Base-by-base conservation (phyloP, 2,329 filamentous ascomycete species). In the Thelonectria rubi region DNA sequence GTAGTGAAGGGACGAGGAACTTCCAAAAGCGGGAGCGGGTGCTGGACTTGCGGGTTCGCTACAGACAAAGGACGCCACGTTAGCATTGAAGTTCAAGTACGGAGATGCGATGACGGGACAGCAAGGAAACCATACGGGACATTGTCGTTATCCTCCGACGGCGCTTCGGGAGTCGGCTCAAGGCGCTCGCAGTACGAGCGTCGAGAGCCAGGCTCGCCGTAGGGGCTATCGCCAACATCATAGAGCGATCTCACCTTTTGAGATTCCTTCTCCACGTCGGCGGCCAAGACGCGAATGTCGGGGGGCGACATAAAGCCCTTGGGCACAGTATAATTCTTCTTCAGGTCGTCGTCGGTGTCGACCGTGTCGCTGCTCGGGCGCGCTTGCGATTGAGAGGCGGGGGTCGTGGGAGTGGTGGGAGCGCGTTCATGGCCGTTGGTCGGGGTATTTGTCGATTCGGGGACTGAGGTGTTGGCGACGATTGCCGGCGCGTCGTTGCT, bases 211-310 rank as follows among this genome's bases (percentile, higher is more conserved):
- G 84, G 81, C 75, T 85, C 82, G 81, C 81, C 84, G 66, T 77
- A 78, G 76, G 82, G 75, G 76, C 75, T 76, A 73, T 84, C 84
- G 78, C 81, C 81, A 72, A 80, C 80, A 79, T 84, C 81, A 81
- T 88, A 88, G 78, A 88, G 85, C 77, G 84, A 87, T 82, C 85
- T 86, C 82, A 88, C 85, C 82, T 87, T 87, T 84, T 85, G 84
- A 79, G 85, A 88, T 79, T 88, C 85, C 78, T 83, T 84, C 80
- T 87, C 84, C 71, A 83, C 76, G 69, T 86, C 84, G 74, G 79
- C 78, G 69, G 83, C 79, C 74, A 86, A 78, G 72, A 86, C 75
- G 67, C 80, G 81, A 69, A 85, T 83, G 74, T 80, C 81, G 65
- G 84, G 82, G 56, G 77, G 67, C 32, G 75, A 68, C 58, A 63